Evolutionary conservation across 192 early-diverging fungal genomes (phyloP).

Genomic region (Linnemannia schmuckeri): DNA sequence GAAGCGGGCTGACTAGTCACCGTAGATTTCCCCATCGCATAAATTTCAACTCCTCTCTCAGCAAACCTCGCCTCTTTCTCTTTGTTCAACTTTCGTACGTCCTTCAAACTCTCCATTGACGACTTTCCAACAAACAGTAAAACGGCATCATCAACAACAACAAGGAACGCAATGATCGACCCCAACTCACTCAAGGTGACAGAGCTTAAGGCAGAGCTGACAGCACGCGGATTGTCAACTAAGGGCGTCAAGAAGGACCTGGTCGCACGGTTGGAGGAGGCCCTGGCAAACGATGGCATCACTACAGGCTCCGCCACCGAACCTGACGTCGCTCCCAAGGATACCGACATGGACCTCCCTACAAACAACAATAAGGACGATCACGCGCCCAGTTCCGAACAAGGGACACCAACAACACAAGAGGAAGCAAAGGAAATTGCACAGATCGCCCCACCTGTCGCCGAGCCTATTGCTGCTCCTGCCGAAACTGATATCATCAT

Average conservation of each 20-base stretch:
- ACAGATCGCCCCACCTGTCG: conserved; percentile 11
- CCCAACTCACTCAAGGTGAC: conserved; percentile 66
- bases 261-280: conserved; percentile 71
- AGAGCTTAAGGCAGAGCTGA: conserved; percentile 71
- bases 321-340: conserved; percentile 35
- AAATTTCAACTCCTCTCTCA: not conserved
- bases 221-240: conserved; percentile 65
- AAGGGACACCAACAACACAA: not conserved
- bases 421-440: conserved; percentile 28
- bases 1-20: not conserved
- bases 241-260: conserved; percentile 77
- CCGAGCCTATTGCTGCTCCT: conserved; percentile 12
- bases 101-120: not conserved
- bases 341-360: not conserved
- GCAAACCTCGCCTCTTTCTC: not conserved
- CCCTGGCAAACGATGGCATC: conserved; percentile 45
- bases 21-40: not conserved
- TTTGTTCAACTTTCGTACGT: not conserved
- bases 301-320: conserved; percentile 18
- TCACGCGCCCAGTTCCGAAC: not conserved
- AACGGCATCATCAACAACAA: not conserved
- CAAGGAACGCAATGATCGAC: conserved; percentile 42
- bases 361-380: not conserved
- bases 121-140: not conserved
- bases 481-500: conserved; percentile 31